phyloP scores from a whole-genome alignment of 2,329 filamentous ascomycete species.

The Trichoderma sp. region DNA sequence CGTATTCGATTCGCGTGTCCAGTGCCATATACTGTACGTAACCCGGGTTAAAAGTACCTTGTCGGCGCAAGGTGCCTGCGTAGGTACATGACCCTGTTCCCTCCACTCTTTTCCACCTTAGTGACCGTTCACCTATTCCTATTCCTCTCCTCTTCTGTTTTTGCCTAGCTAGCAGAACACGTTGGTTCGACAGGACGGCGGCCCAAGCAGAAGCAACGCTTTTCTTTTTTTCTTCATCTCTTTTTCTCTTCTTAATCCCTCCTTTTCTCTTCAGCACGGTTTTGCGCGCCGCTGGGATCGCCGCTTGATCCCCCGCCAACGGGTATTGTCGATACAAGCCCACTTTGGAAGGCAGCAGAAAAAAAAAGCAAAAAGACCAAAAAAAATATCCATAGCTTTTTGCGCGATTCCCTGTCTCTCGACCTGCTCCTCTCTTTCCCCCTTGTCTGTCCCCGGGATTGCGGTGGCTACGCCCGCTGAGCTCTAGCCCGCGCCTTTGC shows the following conservation, averaged over 20 bases:
- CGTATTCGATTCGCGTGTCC: not conserved
- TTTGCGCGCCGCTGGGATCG: not conserved
- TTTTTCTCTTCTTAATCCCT: not conserved
- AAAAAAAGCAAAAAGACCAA: not conserved
- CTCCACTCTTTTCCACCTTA: not conserved
- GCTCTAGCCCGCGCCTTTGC: slow-evolving; percentile 1
- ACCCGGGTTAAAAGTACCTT: not conserved
- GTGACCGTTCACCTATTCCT: not conserved
- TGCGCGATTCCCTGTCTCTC: not conserved
- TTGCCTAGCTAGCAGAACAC: not conserved
- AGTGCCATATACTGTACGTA: not conserved
- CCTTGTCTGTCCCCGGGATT: not conserved
- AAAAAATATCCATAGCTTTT: not conserved
- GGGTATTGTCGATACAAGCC: not conserved
- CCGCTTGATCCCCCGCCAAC: not conserved
- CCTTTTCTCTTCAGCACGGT: not conserved
- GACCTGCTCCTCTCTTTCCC: not conserved
- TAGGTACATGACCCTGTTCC: not conserved
- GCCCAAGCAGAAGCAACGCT: not conserved
- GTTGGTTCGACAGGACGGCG: not conserved
- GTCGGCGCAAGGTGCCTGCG: not conserved
- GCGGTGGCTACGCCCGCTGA: slow-evolving; percentile 14
- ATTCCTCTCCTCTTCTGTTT: not conserved
- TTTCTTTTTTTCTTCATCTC: not conserved
- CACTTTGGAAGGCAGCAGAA: not conserved